A percentile compares a stretch with the other conserved stretches of the same genome.
Conservation (phyloP, 257 asterid genomes). For the Parsonsia alboflavescens region DNA sequence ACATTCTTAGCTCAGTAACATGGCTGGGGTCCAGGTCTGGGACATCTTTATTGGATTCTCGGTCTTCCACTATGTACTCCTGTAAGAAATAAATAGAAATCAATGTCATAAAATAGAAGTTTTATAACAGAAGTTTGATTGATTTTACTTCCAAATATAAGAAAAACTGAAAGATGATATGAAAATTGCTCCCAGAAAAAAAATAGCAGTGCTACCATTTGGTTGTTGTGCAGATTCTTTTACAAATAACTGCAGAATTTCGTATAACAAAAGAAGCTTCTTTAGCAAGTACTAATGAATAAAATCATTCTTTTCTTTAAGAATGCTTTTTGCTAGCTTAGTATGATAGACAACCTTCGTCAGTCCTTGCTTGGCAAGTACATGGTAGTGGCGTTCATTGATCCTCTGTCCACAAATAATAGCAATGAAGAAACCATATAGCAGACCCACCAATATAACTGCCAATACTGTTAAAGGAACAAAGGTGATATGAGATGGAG, state of each 20-base stretch:
- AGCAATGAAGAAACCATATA: slow-evolving; percentile 96
- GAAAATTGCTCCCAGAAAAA: not conserved
- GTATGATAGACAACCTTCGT: slow-evolving; percentile 55
- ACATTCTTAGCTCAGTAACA: slow-evolving; percentile 76
- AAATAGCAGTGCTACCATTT: not conserved
- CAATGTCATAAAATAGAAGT: not conserved
- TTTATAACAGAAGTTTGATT: not conserved
- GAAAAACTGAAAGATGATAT: not conserved
- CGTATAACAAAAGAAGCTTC: not conserved
- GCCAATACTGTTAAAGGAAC: slow-evolving; percentile 64
- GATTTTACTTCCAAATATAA: not conserved
- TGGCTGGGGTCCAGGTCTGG: slow-evolving; percentile 83
- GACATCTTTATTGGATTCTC: slow-evolving; percentile 56
- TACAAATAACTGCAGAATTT: not conserved
- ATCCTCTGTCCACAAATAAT: slow-evolving; percentile 94
- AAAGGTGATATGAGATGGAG: slow-evolving; percentile 1
- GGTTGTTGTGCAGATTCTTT: not conserved
- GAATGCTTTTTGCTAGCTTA: slow-evolving; percentile 5
- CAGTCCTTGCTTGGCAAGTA: slow-evolving; percentile 94
- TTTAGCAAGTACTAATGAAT: not conserved
- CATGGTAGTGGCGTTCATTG: slow-evolving; percentile 96
- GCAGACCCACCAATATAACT: slow-evolving; percentile 91
- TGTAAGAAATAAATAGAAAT: slow-evolving; percentile 19
- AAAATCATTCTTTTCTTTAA: not conserved
- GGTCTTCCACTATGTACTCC: slow-evolving; percentile 95